Percentiles rank a stretch among this genome's conserved stretches.
Conservation (phyloP, 2,329 filamentous ascomycete species). For the Colletotrichum sp. region DNA sequence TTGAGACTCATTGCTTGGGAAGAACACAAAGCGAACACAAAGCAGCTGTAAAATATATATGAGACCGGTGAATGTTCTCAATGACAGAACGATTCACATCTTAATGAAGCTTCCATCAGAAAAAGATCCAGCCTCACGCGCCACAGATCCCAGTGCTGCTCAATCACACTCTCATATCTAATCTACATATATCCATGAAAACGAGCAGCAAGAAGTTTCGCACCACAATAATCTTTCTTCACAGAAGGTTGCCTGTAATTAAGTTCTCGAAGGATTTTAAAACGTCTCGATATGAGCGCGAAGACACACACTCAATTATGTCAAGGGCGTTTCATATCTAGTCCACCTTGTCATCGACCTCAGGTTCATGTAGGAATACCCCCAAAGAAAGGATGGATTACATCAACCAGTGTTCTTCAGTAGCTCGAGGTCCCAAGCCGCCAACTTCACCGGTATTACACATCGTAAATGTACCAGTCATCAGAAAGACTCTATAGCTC, state of each 20-base stretch:
- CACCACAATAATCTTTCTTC: fast-evolving
- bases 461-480: not conserved
- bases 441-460: fast-evolving
- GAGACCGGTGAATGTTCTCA: fast-evolving
- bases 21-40: not conserved
- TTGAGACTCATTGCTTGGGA: not conserved
- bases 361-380: not conserved
- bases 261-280: fast-evolving
- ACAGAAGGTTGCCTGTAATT: too few relatives aligned
- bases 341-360: not conserved
- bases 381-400: not conserved
- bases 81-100: fast-evolving
- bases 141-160: not conserved
- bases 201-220: not conserved
- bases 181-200: not conserved
- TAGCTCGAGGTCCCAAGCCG: not conserved
- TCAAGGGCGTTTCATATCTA: not conserved
- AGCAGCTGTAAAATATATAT: not conserved
- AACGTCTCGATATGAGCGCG: fast-evolving
- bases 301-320: fast-evolving
- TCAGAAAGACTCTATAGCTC: not conserved
- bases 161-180: not conserved
- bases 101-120: not conserved
- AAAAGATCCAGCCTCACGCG: fast-evolving
- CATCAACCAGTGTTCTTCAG: not conserved